Evolutionary conservation across 2,329 filamentous ascomycete species (phyloP).

Genomic region (Colletotrichum euphorbiae): DNA sequence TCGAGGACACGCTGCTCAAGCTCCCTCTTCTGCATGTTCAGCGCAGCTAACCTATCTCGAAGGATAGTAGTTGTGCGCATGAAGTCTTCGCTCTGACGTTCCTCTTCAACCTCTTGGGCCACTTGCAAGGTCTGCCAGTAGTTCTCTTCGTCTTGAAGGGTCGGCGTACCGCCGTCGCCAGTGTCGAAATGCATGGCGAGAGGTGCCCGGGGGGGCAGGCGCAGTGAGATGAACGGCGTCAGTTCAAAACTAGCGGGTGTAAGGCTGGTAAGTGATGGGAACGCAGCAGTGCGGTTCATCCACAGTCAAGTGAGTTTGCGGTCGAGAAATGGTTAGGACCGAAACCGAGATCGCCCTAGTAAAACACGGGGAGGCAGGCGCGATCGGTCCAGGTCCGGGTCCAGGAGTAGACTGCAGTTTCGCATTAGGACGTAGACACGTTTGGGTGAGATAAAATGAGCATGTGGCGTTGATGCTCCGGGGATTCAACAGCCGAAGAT

Average conservation of each 20-base stretch:
- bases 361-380: not conserved
- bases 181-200: conserved; percentile 27
- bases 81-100: conserved; percentile 8
- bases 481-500: conserved; percentile 10
- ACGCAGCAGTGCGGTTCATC: conserved; percentile 12
- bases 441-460: not conserved
- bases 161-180: conserved; percentile 15
- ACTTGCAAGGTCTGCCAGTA: conserved; percentile 25
- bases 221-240: not conserved
- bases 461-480: conserved; percentile 2
- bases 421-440: conserved; percentile 26
- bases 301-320: conserved; percentile 1
- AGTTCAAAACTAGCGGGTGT: not conserved
- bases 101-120: conserved; percentile 21
- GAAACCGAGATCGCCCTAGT: not conserved
- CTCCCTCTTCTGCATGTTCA: conserved; percentile 27
- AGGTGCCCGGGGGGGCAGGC: not conserved
- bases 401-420: conserved; percentile 10
- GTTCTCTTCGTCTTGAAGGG: conserved; percentile 30
- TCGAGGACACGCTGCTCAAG: conserved; percentile 27
- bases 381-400: not conserved
- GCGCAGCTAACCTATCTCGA: not conserved
- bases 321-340: conserved; percentile 2
- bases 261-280: not conserved
- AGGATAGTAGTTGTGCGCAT: conserved; percentile 10